Evolutionary conservation across 805 yeast species (phyloP).

Genomic region (Brettanomyces custersianus): DNA sequence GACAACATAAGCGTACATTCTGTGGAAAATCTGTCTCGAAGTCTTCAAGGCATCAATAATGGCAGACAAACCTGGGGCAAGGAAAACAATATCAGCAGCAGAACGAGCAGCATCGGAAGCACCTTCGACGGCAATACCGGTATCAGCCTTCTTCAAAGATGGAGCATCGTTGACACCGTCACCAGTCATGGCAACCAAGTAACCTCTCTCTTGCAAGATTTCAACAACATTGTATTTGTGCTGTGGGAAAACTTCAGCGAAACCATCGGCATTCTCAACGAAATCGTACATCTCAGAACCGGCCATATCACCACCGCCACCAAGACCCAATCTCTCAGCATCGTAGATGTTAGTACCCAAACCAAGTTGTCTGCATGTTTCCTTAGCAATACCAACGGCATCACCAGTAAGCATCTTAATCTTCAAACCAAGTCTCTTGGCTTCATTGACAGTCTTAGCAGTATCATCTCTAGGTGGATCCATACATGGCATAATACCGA

Average conservation of each 20-base stretch:
- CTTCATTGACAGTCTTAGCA: conserved; percentile 87
- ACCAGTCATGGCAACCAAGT: conserved; percentile 97
- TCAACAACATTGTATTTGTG: conserved; percentile 92
- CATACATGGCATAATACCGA: conserved; percentile 97
- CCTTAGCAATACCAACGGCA: conserved; percentile 97
- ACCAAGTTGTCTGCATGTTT: conserved; percentile 94
- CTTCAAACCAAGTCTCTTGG: conserved; percentile 81
- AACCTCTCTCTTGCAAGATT: conserved; percentile 88
- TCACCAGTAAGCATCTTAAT: conserved; percentile 98
- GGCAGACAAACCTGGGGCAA: conserved; percentile 90
- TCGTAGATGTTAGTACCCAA: conserved; percentile 91
- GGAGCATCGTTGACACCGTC: conserved; percentile 98
- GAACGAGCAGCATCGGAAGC: conserved; percentile 93
- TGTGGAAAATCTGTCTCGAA: conserved; percentile 93
- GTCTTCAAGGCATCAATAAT: conserved; percentile 89
- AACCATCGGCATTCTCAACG: conserved; percentile 95
- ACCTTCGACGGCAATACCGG: conserved; percentile 97
- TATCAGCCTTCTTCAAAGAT: conserved; percentile 85
- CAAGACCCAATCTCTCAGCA: conserved; percentile 92
- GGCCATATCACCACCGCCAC: conserved; percentile 85
- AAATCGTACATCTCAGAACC: conserved; percentile 95
- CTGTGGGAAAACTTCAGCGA: conserved; percentile 96
- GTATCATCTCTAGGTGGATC: conserved; percentile 99
- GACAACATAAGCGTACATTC: conserved; percentile 94
- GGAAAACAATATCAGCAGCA: conserved; percentile 90